These are phyloP conservation scores for Senna siamea DNA, from an alignment of 306 rosid species.

Conservation along the genomic window DNA sequence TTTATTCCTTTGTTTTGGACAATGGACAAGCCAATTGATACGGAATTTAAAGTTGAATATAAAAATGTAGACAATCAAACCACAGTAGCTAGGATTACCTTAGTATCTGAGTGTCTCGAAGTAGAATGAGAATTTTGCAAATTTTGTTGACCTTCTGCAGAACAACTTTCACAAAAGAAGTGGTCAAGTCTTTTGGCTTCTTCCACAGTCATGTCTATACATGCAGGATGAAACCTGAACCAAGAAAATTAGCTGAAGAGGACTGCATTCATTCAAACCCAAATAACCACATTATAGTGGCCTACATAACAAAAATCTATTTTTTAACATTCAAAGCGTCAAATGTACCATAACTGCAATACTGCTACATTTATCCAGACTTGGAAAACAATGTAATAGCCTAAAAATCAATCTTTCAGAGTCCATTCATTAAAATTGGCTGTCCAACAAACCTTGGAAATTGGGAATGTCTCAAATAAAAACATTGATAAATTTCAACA, in stretches of 20 bases:
- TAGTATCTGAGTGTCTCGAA: slow-evolving; percentile 66
- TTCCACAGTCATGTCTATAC: slow-evolving; percentile 95
- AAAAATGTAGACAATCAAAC: slow-evolving; percentile 14
- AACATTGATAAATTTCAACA: background rate
- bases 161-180: slow-evolving; percentile 92
- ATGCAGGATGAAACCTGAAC: slow-evolving; percentile 99
- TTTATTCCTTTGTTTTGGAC: too few relatives aligned
- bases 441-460: slow-evolving; percentile 21
- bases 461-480: slow-evolving; percentile 13
- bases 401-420: slow-evolving; percentile 20
- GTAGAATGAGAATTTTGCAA: slow-evolving; percentile 75
- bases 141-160: slow-evolving; percentile 84
- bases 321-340: slow-evolving; percentile 19
- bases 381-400: background rate
- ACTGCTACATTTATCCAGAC: slow-evolving; percentile 21
- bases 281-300: slow-evolving; percentile 17
- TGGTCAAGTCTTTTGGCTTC: slow-evolving; percentile 89
- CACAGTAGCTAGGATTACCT: slow-evolving; percentile 56
- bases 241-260: slow-evolving; percentile 52
- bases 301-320: slow-evolving; percentile 28
- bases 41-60: slow-evolving; percentile 22
- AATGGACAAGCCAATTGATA: slow-evolving; percentile 26
- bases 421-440: slow-evolving; percentile 15
- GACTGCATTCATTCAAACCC: slow-evolving; percentile 36
- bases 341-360: background rate